phyloP scores from a whole-genome alignment of 2,329 filamentous ascomycete genomes.

The Arthroderma sp. region DNA sequence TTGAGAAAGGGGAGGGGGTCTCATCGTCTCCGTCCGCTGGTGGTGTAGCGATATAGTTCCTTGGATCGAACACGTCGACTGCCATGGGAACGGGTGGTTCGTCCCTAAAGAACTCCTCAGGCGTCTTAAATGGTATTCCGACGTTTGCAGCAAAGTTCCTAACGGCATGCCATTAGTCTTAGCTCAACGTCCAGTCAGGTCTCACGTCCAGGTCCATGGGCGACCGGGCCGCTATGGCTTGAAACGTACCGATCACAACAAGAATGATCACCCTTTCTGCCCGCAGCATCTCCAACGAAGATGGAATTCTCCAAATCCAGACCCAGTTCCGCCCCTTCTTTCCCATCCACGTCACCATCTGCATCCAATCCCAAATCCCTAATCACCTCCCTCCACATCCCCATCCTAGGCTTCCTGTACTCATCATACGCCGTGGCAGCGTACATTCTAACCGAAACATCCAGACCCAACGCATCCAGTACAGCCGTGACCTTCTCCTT shows the following conservation, averaged over 20 bases:
- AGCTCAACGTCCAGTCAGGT: neutral
- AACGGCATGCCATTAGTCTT: constrained; percentile 5
- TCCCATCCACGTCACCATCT: constrained; percentile 10
- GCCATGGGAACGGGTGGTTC: constrained; percentile 45
- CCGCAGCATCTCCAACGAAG: constrained; percentile 80
- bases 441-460: constrained; percentile 68
- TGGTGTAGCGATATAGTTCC: constrained; percentile 36
- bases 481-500: constrained; percentile 66
- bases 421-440: constrained; percentile 73
- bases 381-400: constrained; percentile 71
- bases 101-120: constrained; percentile 80
- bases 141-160: constrained; percentile 79
- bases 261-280: constrained; percentile 45
- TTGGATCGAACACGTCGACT: constrained; percentile 64
- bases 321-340: neutral
- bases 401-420: constrained; percentile 73
- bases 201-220: neutral
- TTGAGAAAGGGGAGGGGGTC: constrained; percentile 35
- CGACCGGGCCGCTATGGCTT: neutral
- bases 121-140: constrained; percentile 68
- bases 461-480: constrained; percentile 48
- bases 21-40: constrained; percentile 21
- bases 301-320: constrained; percentile 62
- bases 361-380: constrained; percentile 49
- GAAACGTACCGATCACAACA: constrained; percentile 43